These are phyloP conservation scores for Fusarium chlamydosporum DNA, from an alignment of 2,329 filamentous ascomycete species.

Conservation along the genomic window DNA sequence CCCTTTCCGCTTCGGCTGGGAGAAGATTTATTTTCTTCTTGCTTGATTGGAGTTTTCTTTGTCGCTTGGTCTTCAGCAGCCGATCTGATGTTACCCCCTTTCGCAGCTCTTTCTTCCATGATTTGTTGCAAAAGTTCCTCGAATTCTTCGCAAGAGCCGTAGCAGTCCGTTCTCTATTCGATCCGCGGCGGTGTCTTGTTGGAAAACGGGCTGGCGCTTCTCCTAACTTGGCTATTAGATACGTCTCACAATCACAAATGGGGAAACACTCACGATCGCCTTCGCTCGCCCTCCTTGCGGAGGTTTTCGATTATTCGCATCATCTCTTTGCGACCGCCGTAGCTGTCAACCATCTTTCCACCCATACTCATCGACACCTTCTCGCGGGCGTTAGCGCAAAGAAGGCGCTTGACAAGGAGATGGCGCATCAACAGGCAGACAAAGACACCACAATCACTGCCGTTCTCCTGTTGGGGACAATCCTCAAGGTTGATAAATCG, in stretches of 20 bases:
- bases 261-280: conserved; percentile 76
- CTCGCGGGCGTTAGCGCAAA: conserved; percentile 82
- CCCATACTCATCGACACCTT: conserved; percentile 96
- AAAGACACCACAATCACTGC: conserved; percentile 94
- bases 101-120: conserved; percentile 5
- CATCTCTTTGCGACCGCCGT: conserved; percentile 89
- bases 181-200: conserved; percentile 61
- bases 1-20: background rate
- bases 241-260: background rate
- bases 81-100: background rate
- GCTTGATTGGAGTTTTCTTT: background rate
- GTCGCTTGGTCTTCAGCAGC: background rate
- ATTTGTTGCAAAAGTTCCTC: conserved; percentile 46
- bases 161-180: conserved; percentile 58
- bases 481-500: conserved; percentile 87
- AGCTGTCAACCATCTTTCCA: conserved; percentile 85
- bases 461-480: conserved; percentile 91
- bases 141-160: conserved; percentile 51
- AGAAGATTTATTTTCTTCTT: background rate
- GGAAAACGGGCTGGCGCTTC: conserved; percentile 57
- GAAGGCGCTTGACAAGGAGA: conserved; percentile 85
- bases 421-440: conserved; percentile 97
- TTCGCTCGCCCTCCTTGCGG: conserved; percentile 87
- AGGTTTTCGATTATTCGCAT: conserved; percentile 87
- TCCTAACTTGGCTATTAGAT: conserved; percentile 50